Evolutionary conservation across 306 rosid species (phyloP).

Genomic region (barrel medic (Medicago truncatula)): DNA sequence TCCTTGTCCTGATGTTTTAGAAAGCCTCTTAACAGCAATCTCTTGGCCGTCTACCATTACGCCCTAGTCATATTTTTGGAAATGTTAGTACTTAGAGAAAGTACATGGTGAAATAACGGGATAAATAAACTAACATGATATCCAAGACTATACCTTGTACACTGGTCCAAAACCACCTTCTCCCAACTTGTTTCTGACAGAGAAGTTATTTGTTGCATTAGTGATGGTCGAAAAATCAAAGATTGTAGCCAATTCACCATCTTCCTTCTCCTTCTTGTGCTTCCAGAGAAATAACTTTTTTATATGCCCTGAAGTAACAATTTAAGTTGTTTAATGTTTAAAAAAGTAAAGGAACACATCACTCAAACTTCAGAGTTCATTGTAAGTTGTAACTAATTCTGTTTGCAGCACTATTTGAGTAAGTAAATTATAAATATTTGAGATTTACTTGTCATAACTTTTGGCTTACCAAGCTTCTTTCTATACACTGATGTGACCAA

Average conservation of each 20-base stretch:
- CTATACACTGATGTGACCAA: neutral
- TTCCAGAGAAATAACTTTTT: neutral
- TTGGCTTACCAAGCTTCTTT: slow-evolving; percentile 10
- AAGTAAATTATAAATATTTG: neutral
- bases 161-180: slow-evolving; percentile 19
- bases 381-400: neutral
- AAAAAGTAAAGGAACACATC: neutral
- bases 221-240: slow-evolving; percentile 11
- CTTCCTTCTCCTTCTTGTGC: slow-evolving; percentile 6
- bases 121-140: no score
- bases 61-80: neutral
- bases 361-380: neutral
- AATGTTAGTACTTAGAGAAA: no score
- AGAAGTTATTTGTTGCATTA: slow-evolving; percentile 21
- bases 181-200: neutral
- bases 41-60: slow-evolving; percentile 7
- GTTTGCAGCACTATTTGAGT: neutral
- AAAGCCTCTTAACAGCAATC: slow-evolving; percentile 19
- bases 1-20: slow-evolving; percentile 1
- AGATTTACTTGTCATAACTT: neutral
- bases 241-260: neutral
- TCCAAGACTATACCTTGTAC: neutral
- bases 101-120: no score
- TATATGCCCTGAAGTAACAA: neutral
- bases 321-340: neutral